These are phyloP conservation scores for Moringa oleifera DNA, from an alignment of 345 rosid species.

Conservation along the genomic window DNA sequence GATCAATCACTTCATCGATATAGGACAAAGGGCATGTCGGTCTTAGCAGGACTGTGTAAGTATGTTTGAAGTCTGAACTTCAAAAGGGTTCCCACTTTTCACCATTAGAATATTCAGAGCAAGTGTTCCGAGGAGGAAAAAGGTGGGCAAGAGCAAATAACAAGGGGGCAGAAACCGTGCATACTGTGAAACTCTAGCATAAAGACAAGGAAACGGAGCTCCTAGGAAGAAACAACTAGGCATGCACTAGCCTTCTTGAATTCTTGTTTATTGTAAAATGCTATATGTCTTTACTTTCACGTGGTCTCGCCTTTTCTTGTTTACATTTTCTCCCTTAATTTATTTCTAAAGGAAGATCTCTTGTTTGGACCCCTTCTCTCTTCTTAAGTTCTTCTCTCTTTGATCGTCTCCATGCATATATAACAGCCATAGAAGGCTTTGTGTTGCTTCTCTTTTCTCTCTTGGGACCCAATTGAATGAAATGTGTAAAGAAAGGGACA, in stretches of 20 bases:
- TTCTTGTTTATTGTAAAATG: no score
- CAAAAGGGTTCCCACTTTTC: background rate
- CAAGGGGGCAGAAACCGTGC: constrained; percentile 25
- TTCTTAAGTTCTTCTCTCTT: background rate
- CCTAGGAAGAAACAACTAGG: constrained; percentile 14
- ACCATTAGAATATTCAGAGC: constrained; percentile 4
- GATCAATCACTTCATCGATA: no score
- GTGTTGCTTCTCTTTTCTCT: constrained; percentile 21
- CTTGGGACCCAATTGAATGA: constrained; percentile 29
- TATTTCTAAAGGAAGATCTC: constrained; percentile 15
- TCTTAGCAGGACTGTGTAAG: no score
- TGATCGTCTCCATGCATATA: constrained; percentile 1
- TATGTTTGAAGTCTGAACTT: no score
- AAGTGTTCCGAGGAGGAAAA: constrained; percentile 24
- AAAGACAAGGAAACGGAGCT: constrained; percentile 16
- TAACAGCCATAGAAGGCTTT: constrained; percentile 2
- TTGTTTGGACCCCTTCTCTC: constrained; percentile 23
- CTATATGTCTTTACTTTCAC: background rate
- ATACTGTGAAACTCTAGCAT: constrained; percentile 11
- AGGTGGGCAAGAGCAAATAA: constrained; percentile 20
- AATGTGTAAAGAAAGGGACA: constrained; percentile 31
- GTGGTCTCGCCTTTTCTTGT: background rate
- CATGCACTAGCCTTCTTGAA: background rate
- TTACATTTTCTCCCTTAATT: no score
- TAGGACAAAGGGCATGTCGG: no score